Evolutionary conservation across 306 rosid species (phyloP), one percentile per base, ranked within the genome.

Genomic region (Begonia masoniana): DNA sequence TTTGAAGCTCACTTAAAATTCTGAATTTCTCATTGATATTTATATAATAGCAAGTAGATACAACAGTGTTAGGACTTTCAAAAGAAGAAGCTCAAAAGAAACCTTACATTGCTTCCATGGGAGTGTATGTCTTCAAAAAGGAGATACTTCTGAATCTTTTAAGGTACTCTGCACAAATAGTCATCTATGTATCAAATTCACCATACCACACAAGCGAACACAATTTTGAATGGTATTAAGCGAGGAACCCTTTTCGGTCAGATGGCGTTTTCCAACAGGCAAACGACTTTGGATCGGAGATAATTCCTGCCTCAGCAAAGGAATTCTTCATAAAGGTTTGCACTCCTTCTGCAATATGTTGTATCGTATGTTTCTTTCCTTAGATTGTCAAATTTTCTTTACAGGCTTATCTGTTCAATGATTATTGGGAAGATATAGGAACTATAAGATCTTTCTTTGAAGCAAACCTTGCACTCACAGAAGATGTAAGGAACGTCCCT

Each of bases 191-290:
- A 48, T 64, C 56, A 49, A 51, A 26, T 31, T 62, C 66, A 58
- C 47, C 64, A 47, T 65, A 46, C 58, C 50, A 35, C 43, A 54
- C 13, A 60, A 47, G 35, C 63, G 64, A 63, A 53, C 43, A 59
- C n/a, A 13, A 49, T 24, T 52, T 58, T 55, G 42, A 10, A 10
- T 45, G 55, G 58, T 52, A 50, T 65, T 67, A 51, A 63, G 43
- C 59, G 61, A 52, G 55, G 58, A 62, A 52, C 59, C 69, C 56
- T 69, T 63, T 66, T 65, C n/a, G 65, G 50, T 51, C 70, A 85
- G 96, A 79, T 91, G 97, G 97, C 87, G 94, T 54, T 91, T 80
- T 77, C 96, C 96, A 15, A 91, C 97, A n/a, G 24, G 97, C 96
- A 43, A 82, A 91, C 77, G 97, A 91, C 80, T 91, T 91, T 57